phyloP scores from a whole-genome alignment of 495 filamentous ascomycete genomes.

The Penicillium arizonense region DNA sequence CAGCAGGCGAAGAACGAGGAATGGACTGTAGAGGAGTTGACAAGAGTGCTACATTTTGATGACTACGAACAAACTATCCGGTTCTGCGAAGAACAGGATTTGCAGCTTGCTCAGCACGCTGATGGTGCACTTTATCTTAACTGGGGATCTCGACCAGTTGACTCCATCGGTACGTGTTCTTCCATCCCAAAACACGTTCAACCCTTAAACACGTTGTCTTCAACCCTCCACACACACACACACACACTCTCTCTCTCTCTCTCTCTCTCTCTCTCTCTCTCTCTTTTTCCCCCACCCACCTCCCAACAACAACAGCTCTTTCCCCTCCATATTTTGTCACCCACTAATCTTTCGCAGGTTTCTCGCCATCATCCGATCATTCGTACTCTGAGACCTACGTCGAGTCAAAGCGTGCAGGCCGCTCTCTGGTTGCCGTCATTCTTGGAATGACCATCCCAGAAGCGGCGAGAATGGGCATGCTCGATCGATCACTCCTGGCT shows the following conservation, averaged over 20 bases:
- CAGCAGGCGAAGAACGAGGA: conserved; percentile 71
- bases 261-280: too few species aligned
- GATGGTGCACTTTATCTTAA: conserved; percentile 53
- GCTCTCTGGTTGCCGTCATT: conserved; percentile 47
- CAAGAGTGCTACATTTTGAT: conserved; percentile 70
- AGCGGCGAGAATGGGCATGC: conserved; percentile 45
- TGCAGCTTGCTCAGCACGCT: conserved; percentile 56
- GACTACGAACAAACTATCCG: conserved; percentile 63
- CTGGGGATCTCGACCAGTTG: conserved; percentile 43
- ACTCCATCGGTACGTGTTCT: conserved; percentile 40
- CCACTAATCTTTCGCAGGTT: conserved; percentile 27
- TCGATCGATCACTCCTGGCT: conserved; percentile 35
- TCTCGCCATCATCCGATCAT: conserved; percentile 46
- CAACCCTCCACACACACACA: too few species aligned
- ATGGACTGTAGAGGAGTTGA: conserved; percentile 67
- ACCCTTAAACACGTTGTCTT: too few species aligned
- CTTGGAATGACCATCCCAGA: conserved; percentile 51
- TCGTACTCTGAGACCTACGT: conserved; percentile 49
- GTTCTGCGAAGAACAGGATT: conserved; percentile 68
- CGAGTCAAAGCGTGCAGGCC: conserved; percentile 49
- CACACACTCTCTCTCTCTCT: too few species aligned
- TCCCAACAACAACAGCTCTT: neutral
- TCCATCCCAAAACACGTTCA: neutral
- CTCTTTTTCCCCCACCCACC: neutral
- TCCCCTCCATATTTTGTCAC: neutral